Evolutionary conservation across 352 stramenopile genomes (phyloP).

Genomic region (Phytophthora parvispora): DNA sequence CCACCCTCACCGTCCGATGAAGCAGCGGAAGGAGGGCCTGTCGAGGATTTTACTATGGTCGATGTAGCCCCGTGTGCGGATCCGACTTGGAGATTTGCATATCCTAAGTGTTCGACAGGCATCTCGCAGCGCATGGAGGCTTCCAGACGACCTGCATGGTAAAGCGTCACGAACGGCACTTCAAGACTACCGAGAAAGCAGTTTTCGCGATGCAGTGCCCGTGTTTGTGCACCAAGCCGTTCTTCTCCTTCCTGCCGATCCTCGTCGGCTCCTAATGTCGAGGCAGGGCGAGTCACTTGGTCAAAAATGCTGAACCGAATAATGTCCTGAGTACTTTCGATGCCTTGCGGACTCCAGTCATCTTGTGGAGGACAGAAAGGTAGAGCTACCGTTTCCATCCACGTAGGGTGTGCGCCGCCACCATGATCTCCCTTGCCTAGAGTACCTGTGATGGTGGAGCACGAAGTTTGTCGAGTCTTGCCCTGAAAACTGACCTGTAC

Average conservation of each 20-base stretch:
- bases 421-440: constrained; percentile 3
- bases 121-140: constrained; percentile 84
- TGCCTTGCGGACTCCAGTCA: constrained; percentile 82
- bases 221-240: constrained; percentile 24
- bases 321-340: constrained; percentile 78
- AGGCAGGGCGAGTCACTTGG: constrained; percentile 64
- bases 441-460: constrained; percentile 26
- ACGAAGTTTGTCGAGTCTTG: constrained; percentile 73
- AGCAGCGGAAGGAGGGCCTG: constrained; percentile 8
- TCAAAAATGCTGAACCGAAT: constrained; percentile 93
- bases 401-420: constrained; percentile 69
- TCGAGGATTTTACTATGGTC: constrained; percentile 10
- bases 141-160: constrained; percentile 81
- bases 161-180: constrained; percentile 92
- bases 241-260: constrained; percentile 47
- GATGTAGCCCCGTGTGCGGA: constrained; percentile 1
- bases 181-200: constrained; percentile 86
- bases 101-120: constrained; percentile 89
- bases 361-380: constrained; percentile 87
- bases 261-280: constrained; percentile 14
- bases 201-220: constrained; percentile 77
- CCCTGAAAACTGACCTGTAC: constrained; percentile 90
- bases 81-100: constrained; percentile 58
- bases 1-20: constrained; percentile 19
- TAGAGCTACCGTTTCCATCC: constrained; percentile 94